phyloP scores from a whole-genome alignment of 2,329 filamentous ascomycete species.

The Fusarium nygamai region DNA sequence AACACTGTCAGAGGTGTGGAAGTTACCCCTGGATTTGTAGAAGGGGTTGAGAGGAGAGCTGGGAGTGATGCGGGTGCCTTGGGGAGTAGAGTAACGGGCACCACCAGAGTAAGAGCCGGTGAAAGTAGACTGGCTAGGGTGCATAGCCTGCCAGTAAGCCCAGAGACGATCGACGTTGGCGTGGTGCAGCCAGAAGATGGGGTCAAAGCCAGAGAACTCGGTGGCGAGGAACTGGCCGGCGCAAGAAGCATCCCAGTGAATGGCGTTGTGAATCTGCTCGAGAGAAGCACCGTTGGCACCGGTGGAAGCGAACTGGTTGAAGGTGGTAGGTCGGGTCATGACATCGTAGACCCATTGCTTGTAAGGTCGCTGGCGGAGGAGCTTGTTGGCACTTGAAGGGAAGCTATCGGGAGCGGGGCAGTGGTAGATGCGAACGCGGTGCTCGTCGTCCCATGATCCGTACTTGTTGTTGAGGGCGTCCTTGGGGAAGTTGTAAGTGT shows the following conservation, averaged over 20 bases:
- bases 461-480: conserved; percentile 51
- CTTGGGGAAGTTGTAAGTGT: conserved; percentile 60
- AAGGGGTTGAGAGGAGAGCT: conserved; percentile 62
- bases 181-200: conserved; percentile 61
- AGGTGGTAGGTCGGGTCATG: conserved; percentile 51
- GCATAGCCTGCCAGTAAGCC: conserved; percentile 62
- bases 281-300: conserved; percentile 51
- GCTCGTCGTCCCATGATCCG: conserved; percentile 45
- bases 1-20: conserved; percentile 55
- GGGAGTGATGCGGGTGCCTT: conserved; percentile 53
- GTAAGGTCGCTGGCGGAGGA: conserved; percentile 48
- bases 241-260: conserved; percentile 55
- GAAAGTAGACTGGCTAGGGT: conserved; percentile 50
- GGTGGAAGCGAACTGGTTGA: conserved; percentile 49
- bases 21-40: conserved; percentile 49
- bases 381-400: conserved; percentile 50
- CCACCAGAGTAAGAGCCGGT: conserved; percentile 47
- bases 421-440: conserved; percentile 52
- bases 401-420: conserved; percentile 53
- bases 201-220: conserved; percentile 57
- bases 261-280: conserved; percentile 55
- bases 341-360: conserved; percentile 55
- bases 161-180: conserved; percentile 72
- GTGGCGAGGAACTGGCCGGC: conserved; percentile 54
- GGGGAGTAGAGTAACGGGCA: conserved; percentile 53